A percentile compares a stretch with the other conserved stretches of the same genome.
phyloP scores from a whole-genome alignment of 2,329 filamentous ascomycete genomes.

The Immersiporthe knoxdaviesiana region DNA sequence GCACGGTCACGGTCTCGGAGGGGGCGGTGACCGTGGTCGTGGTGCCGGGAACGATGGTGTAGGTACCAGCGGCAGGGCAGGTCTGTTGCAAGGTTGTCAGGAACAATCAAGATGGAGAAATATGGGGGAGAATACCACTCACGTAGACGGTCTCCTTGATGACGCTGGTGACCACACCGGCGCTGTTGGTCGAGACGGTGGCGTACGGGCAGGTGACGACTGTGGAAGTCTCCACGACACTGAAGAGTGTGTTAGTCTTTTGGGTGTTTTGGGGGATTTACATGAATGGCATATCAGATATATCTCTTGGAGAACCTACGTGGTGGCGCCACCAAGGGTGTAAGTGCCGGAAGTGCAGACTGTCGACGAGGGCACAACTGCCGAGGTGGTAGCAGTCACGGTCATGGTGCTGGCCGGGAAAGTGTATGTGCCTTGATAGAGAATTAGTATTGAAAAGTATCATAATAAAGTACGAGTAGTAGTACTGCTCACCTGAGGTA shows the following conservation, averaged over 20 bases:
- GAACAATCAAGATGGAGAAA: not conserved
- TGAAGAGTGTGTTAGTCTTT: constrained; percentile 14
- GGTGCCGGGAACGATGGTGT: constrained; percentile 68
- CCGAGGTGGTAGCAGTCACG: constrained; percentile 68
- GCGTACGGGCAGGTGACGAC: constrained; percentile 73
- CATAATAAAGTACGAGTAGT: not conserved
- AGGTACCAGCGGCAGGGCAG: constrained; percentile 74
- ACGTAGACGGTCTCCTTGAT: constrained; percentile 70
- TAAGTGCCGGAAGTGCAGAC: constrained; percentile 65
- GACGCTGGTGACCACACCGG: constrained; percentile 65
- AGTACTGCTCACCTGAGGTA: constrained; percentile 52
- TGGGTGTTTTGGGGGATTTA: not conserved
- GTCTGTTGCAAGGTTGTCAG: constrained; percentile 38
- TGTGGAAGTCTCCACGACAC: constrained; percentile 64
- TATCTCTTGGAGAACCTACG: constrained; percentile 36
- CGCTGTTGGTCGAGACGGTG: constrained; percentile 58
- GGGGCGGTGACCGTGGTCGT: constrained; percentile 61
- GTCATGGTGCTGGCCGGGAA: constrained; percentile 74
- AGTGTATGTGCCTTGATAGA: constrained; percentile 62
- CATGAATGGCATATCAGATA: too few species aligned
- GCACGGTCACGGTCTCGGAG: constrained; percentile 64
- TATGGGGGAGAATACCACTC: not conserved
- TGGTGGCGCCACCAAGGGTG: constrained; percentile 74
- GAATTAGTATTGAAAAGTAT: not conserved
- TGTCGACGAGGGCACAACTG: constrained; percentile 66